phyloP scores from a whole-genome alignment of 202 grass and related monocot species.

The Thinopyrum obtusiflorum region DNA sequence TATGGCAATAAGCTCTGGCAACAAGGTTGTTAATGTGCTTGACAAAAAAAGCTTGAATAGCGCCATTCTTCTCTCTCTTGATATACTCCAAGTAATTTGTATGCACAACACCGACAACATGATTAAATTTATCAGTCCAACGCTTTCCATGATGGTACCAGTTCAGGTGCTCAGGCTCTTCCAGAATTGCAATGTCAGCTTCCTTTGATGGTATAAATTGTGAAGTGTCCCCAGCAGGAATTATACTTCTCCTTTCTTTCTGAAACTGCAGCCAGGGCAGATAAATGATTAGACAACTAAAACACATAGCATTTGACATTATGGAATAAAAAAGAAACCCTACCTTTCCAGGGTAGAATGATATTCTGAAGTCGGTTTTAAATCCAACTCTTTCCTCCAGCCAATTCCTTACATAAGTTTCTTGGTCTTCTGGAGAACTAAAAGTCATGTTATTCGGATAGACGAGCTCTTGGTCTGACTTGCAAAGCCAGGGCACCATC shows the following conservation, averaged over 20 bases:
- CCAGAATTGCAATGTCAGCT: constrained; percentile 81
- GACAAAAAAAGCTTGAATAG: constrained; percentile 85
- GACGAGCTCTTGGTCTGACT: constrained; percentile 79
- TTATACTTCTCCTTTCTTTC: constrained; percentile 93
- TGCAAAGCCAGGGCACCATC: constrained; percentile 89
- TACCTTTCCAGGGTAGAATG: constrained; percentile 92
- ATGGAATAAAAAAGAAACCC: background rate
- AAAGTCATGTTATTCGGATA: constrained; percentile 91
- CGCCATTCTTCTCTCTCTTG: constrained; percentile 90
- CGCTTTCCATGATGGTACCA: constrained; percentile 96
- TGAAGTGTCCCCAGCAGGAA: constrained; percentile 81
- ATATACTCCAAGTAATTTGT: constrained; percentile 96
- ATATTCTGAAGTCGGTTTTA: constrained; percentile 92
- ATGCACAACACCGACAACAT: constrained; percentile 88
- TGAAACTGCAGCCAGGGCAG: constrained; percentile 49
- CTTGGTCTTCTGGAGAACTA: constrained; percentile 78
- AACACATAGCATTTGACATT: constrained; percentile 4
- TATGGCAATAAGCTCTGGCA: constrained; percentile 80
- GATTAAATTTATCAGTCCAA: constrained; percentile 95
- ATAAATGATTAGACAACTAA: constrained; percentile 17
- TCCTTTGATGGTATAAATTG: constrained; percentile 79
- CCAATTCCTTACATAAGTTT: constrained; percentile 80
- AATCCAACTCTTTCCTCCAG: constrained; percentile 94
- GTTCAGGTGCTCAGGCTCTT: constrained; percentile 95
- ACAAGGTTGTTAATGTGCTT: constrained; percentile 89